A percentile compares a stretch with the other conserved stretches of the same genome.
These are phyloP conservation scores for Ceriops tagal DNA, from an alignment of 345 rosid species.

Conservation along the genomic window DNA sequence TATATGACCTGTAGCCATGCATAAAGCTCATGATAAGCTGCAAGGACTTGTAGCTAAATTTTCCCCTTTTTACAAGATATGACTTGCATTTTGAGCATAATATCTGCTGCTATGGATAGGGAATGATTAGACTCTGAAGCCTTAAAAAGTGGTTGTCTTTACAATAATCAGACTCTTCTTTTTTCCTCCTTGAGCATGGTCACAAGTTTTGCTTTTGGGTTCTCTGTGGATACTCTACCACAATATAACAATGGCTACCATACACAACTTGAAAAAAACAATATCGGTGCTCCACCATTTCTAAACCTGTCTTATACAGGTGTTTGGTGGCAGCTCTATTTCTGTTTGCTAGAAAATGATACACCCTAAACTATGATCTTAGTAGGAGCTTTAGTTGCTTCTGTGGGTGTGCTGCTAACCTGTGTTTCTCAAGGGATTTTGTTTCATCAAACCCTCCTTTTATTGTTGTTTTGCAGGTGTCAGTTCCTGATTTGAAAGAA, in stretches of 20 bases:
- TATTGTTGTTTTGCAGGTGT: conserved; percentile 41
- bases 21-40: neutral
- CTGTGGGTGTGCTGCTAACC: neutral
- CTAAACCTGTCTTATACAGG: neutral
- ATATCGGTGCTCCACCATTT: neutral
- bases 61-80: conserved; percentile 6
- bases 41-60: neutral
- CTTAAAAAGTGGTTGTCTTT: neutral
- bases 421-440: neutral
- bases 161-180: no score
- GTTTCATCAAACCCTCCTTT: neutral
- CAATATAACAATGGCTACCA: neutral
- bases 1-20: no score
- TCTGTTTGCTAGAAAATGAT: neutral
- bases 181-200: neutral
- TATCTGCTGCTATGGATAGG: neutral
- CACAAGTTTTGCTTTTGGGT: neutral
- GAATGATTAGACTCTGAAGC: neutral
- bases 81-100: conserved; percentile 11
- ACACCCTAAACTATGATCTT: neutral
- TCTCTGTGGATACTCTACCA: neutral
- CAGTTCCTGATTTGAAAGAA: conserved; percentile 76
- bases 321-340: neutral
- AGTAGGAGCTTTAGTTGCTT: neutral
- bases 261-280: neutral